Base-by-base conservation (phyloP, 179 eudicot genomes). In the Heliamphora ciliata region DNA sequence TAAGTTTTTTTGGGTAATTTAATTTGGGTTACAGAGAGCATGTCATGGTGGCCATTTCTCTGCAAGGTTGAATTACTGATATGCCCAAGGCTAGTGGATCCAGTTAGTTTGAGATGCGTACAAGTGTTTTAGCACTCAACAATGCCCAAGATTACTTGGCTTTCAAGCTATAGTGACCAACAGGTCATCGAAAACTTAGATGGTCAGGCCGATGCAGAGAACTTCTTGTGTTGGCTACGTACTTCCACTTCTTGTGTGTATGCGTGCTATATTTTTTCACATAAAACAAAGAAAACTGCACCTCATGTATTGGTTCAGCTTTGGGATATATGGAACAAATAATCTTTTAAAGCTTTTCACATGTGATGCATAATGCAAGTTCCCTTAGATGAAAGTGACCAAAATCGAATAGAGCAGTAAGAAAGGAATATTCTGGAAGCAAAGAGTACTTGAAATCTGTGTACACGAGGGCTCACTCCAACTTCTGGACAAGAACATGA, bases 401-500 rank as follows among this genome's bases (percentile, higher is more conserved):
- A 59, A 58, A 24, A 58, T 21, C 13, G 24, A 44, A 67, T 14
- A 55, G 4, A 80, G 21, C 15, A 75, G 50, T 58, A 59, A 63
- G 44, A 31, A 70, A 78, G 58, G 17, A 18, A 74, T 55, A 55
- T 75, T 65, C 17, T 15, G 59, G 76, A 18, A 77, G 75, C 8
- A 67, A 63, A 74, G 17, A 21, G 60, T 90, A 95, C 98, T 88
- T 93, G 92, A 89, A 71, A 88, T 91, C 92, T 89, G 85, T 88
- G 90, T 63, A 88, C 86, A 47, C 89, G 93, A 64, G 95, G 95
- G 87, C 93, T 93, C 83, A 86, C 88, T 84, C 88, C 90, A 74
- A 82, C 82, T 77, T 88, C 90, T 54, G 82, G 83, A n/a, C 81
- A 82, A 48, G 90, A 84, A 87, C 85, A 87, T 44, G 91, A 84